A percentile compares a stretch with the other conserved stretches of the same genome.
Evolutionary conservation across 805 yeast genomes (phyloP).

Genomic region (Yarrowia sp.): DNA sequence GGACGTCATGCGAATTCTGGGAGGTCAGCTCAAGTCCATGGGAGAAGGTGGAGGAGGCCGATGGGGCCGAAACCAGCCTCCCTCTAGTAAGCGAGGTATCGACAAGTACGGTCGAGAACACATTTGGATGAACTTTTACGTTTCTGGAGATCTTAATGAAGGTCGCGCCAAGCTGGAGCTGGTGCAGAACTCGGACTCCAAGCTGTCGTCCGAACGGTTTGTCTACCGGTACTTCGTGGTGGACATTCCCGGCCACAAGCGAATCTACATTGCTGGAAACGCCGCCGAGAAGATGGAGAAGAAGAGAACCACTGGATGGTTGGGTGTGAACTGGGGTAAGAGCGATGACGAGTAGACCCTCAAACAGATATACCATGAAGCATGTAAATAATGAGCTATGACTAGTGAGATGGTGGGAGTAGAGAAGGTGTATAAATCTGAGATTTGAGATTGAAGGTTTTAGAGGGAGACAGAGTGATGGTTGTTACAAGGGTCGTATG

Average conservation of each 20-base stretch:
- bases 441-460: too few relatives aligned
- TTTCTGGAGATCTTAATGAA: conserved; percentile 68
- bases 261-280: conserved; percentile 60
- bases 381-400: conserved; percentile 28
- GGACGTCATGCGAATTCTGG: conserved; percentile 63
- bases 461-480: too few relatives aligned
- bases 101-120: conserved; percentile 83
- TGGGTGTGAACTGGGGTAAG: conserved; percentile 90
- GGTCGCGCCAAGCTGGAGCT: conserved; percentile 85
- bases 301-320: conserved; percentile 61
- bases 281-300: conserved; percentile 44
- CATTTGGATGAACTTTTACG: conserved; percentile 82
- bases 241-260: conserved; percentile 73
- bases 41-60: conserved; percentile 75
- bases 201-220: conserved; percentile 46
- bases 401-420: background rate
- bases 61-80: conserved; percentile 90
- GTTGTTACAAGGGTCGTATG: too few relatives aligned
- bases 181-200: conserved; percentile 47
- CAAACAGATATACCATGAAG: background rate
- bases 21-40: conserved; percentile 76
- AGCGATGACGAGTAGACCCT: conserved; percentile 55
- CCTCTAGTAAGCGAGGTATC: conserved; percentile 62
- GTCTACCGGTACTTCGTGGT: conserved; percentile 75
- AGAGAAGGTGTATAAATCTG: too few relatives aligned